Percentiles rank a stretch among this genome's conserved stretches.
Evolutionary conservation across 768 basidiomycete species (phyloP).

Genomic region (Suillus americanus): DNA sequence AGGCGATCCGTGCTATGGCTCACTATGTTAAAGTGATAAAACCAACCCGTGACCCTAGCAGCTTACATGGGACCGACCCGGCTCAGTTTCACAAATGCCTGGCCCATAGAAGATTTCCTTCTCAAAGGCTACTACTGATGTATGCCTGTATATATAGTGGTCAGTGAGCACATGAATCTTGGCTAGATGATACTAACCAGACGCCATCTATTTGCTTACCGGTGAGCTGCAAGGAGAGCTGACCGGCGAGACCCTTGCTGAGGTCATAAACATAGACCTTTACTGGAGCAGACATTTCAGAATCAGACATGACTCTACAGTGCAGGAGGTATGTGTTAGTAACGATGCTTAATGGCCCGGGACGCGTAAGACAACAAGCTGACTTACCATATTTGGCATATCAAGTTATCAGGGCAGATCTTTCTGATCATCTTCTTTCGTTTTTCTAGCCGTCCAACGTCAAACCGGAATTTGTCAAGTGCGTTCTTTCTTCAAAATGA

Average conservation of each 20-base stretch:
- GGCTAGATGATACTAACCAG: constrained; percentile 53
- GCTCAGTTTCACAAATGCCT: constrained; percentile 69
- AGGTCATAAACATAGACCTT: constrained; percentile 91
- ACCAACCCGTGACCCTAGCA: not conserved
- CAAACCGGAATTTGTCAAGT: not conserved
- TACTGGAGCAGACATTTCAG: constrained; percentile 42
- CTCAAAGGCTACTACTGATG: constrained; percentile 84
- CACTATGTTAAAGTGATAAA: not conserved
- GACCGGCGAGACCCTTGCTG: constrained; percentile 80
- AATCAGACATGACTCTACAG: not conserved
- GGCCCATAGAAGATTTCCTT: constrained; percentile 91
- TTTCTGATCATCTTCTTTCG: constrained; percentile 2
- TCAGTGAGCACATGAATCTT: constrained; percentile 7
- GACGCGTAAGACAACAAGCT: not conserved
- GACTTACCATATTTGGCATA: not conserved
- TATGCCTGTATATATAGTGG: constrained; percentile 63
- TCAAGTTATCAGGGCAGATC: not conserved
- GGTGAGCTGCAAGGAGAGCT: constrained; percentile 76
- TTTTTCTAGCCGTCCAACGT: not conserved
- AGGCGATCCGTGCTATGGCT: constrained; percentile 68
- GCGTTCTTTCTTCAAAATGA: constrained; percentile 2
- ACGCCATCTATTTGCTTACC: constrained; percentile 92
- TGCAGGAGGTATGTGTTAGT: not conserved
- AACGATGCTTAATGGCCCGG: not conserved
- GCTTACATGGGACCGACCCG: constrained; percentile 83